These are phyloP conservation scores for Penicillium dipodomyicola DNA, from an alignment of 495 filamentous ascomycete species.

Conservation along the genomic window DNA sequence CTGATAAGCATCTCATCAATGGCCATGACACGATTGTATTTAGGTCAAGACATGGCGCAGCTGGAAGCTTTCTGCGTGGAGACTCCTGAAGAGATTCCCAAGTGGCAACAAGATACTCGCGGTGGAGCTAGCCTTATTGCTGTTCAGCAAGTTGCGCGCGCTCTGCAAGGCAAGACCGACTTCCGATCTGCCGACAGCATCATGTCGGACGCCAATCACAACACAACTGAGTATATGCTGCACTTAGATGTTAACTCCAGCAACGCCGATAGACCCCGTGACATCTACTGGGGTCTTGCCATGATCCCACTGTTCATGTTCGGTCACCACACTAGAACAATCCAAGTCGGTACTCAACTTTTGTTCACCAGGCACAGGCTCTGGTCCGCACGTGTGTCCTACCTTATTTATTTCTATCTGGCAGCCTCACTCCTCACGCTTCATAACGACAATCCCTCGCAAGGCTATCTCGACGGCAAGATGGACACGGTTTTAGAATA, in stretches of 20 bases:
- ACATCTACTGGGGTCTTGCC: constrained; percentile 70
- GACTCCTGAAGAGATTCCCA: constrained; percentile 70
- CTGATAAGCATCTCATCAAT: constrained; percentile 72
- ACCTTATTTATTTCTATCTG: constrained; percentile 66
- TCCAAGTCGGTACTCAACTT: constrained; percentile 64
- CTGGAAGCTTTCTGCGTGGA: constrained; percentile 72
- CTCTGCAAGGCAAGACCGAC: constrained; percentile 82
- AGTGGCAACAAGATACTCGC: constrained; percentile 73
- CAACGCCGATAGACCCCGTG: constrained; percentile 56
- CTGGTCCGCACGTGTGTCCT: constrained; percentile 70
- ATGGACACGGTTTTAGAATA: constrained; percentile 55
- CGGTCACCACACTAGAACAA: constrained; percentile 68
- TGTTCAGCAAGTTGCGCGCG: constrained; percentile 67
- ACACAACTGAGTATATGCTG: constrained; percentile 59
- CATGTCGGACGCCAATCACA: constrained; percentile 71
- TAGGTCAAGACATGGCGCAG: constrained; percentile 72
- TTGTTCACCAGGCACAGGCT: constrained; percentile 56
- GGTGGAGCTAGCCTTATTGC: constrained; percentile 72
- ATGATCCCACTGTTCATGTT: constrained; percentile 73
- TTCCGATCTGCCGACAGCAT: constrained; percentile 53
- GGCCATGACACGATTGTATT: constrained; percentile 66
- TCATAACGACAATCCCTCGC: constrained; percentile 53
- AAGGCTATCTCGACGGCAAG: constrained; percentile 52
- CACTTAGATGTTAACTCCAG: constrained; percentile 50
- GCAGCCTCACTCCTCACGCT: constrained; percentile 63